phyloP scores from a whole-genome alignment of 306 rosid genomes.

The Betula pendula region DNA sequence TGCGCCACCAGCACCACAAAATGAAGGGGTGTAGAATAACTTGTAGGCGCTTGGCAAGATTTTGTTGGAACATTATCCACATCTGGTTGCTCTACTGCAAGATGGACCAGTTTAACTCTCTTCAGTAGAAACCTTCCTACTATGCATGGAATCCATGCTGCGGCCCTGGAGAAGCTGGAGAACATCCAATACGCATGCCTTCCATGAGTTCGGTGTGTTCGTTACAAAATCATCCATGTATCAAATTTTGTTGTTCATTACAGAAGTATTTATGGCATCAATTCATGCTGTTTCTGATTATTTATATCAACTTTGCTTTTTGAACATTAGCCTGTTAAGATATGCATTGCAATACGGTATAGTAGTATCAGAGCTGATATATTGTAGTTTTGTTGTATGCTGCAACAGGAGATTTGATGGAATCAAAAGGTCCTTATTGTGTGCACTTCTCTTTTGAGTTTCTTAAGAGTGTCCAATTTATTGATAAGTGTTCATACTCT shows the following conservation, averaged over 20 bases:
- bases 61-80: not conserved
- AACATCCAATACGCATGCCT: not conserved
- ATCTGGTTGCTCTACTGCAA: not conserved
- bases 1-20: slow-evolving; percentile 51
- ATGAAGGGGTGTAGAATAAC: slow-evolving; percentile 27
- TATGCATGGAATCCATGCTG: not conserved
- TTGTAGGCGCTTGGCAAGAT: not conserved
- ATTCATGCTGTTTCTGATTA: not conserved
- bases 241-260: not conserved
- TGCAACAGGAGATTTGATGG: not conserved
- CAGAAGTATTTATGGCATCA: not conserved
- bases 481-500: too few relatives aligned
- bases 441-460: too few relatives aligned
- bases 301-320: not conserved
- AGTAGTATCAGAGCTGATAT: not conserved
- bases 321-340: not conserved
- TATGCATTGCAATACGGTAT: not conserved
- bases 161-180: not conserved
- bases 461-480: too few relatives aligned
- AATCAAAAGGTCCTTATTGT: not conserved
- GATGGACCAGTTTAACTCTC: too few relatives aligned
- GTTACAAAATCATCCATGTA: not conserved
- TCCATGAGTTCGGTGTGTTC: not conserved
- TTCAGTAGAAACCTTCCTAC: not conserved
- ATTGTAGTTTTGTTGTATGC: not conserved